phyloP scores from a whole-genome alignment of 371 early-diverging fungal species.

The Mortierella sp. region DNA sequence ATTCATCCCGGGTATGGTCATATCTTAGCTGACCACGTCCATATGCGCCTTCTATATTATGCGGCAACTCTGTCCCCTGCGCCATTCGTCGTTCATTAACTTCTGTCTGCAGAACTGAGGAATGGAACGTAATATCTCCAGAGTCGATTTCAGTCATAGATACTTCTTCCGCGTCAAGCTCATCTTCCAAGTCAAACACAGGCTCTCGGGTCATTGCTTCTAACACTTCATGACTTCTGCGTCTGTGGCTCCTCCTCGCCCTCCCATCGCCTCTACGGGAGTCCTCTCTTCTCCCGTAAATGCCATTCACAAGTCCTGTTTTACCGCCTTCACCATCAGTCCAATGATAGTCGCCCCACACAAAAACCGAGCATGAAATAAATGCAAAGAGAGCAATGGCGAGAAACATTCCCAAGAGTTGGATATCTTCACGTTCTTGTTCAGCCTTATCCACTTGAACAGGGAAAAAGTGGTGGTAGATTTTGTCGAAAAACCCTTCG shows the following conservation, averaged over 20 bases:
- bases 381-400: slow-evolving; percentile 21
- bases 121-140: slow-evolving; percentile 1
- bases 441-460: slow-evolving; percentile 21
- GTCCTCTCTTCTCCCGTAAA: slow-evolving; percentile 17
- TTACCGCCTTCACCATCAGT: slow-evolving; percentile 54
- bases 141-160: slow-evolving; percentile 41
- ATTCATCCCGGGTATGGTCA: not conserved
- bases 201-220: slow-evolving; percentile 47
- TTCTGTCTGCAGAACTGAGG: not conserved
- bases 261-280: not conserved
- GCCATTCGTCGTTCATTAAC: no score
- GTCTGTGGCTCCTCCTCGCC: slow-evolving; percentile 13
- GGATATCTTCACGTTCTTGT: slow-evolving; percentile 44
- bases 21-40: not conserved
- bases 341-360: slow-evolving; percentile 58
- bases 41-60: not conserved
- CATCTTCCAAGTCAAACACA: slow-evolving; percentile 48
- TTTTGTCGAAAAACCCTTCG: slow-evolving; percentile 42
- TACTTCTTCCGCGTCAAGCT: slow-evolving; percentile 48
- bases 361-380: slow-evolving; percentile 37
- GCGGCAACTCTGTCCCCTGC: not conserved
- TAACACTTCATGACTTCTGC: slow-evolving; percentile 37
- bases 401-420: slow-evolving; percentile 36
- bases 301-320: slow-evolving; percentile 40
- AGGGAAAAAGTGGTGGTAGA: slow-evolving; percentile 45